phyloP scores from a whole-genome alignment of 257 asterid species.

The Solanum paucissectum region DNA sequence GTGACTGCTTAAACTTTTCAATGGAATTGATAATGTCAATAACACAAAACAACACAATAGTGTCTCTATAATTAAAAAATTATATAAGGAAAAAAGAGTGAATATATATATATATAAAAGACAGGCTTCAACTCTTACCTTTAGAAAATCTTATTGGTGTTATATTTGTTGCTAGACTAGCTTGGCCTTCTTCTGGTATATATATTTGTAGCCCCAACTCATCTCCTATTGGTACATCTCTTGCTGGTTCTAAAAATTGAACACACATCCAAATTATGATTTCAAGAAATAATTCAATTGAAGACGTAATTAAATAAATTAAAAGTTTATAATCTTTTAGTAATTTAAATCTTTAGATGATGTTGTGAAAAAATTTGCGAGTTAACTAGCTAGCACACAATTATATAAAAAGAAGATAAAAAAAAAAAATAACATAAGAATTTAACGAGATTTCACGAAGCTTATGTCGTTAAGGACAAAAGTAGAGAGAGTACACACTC shows the following conservation, averaged over 20 bases:
- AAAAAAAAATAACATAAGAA: neutral
- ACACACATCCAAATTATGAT: neutral
- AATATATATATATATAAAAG: neutral
- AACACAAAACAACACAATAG: too few species aligned
- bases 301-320: neutral
- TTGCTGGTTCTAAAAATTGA: neutral
- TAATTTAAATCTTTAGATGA: neutral
- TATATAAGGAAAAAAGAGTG: too few species aligned
- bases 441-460: too few species aligned
- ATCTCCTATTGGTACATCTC: neutral
- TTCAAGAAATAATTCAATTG: neutral
- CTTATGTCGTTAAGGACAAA: too few species aligned
- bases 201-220: neutral
- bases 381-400: neutral
- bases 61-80: too few species aligned
- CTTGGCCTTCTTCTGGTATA: neutral
- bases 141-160: neutral
- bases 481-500: too few species aligned
- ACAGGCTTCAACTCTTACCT: neutral
- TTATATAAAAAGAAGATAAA: neutral
- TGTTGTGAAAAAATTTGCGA: neutral
- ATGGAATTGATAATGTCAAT: too few species aligned
- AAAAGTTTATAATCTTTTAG: too few species aligned
- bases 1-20: too few species aligned
- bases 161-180: too few species aligned